Conservation (phyloP, 345 rosid genomes). For the Jatropha curcas region DNA sequence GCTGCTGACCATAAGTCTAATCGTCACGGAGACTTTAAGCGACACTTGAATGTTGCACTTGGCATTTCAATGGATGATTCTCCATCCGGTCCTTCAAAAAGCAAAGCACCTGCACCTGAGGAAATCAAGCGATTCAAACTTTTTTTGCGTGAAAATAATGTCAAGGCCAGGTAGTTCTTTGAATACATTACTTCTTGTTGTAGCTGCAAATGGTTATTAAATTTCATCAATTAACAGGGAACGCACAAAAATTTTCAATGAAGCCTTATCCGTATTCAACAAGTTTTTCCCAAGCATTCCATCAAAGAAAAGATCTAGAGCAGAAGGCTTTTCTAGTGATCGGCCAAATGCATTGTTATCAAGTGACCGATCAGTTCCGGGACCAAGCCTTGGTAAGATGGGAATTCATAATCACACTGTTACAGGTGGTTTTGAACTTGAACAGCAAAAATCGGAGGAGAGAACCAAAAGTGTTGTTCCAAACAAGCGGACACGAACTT, state of each 20-base stretch:
- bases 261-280: conserved; percentile 80
- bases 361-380: conserved; percentile 58
- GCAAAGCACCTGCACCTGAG: conserved; percentile 68
- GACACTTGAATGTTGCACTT: conserved; percentile 66
- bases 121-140: conserved; percentile 71
- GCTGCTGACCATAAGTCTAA: conserved; percentile 74
- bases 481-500: conserved; percentile 91
- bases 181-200: conserved; percentile 20
- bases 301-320: conserved; percentile 85
- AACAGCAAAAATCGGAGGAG: conserved; percentile 74
- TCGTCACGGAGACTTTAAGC: conserved; percentile 73
- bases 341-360: conserved; percentile 50
- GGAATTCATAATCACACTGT: conserved; percentile 68
- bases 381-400: conserved; percentile 63
- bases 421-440: conserved; percentile 59
- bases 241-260: conserved; percentile 65
- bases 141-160: conserved; percentile 62
- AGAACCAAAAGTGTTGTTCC: conserved; percentile 64
- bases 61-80: conserved; percentile 77
- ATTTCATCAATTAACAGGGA: conserved; percentile 58
- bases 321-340: conserved; percentile 65
- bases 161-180: conserved; percentile 81
- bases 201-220: conserved; percentile 34
- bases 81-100: conserved; percentile 54
- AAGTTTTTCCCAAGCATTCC: conserved; percentile 69